phyloP scores from a whole-genome alignment of 129 eudicot genomes.

The Flaveria trinervia region DNA sequence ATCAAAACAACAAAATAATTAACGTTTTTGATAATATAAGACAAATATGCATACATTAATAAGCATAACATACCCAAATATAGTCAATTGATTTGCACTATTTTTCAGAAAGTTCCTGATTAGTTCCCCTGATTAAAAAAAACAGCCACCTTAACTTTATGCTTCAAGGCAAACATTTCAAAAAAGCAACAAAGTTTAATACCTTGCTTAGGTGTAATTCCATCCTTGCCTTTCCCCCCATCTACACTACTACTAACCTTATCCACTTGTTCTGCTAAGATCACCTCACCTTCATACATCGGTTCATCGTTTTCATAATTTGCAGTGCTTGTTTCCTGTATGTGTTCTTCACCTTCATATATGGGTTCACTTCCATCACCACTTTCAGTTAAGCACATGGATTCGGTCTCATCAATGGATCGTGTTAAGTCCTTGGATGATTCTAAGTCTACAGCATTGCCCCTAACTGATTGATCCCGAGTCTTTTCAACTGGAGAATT shows the following conservation, averaged over 20 bases:
- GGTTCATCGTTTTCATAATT: constrained; percentile 69
- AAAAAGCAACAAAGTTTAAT: constrained; percentile 5
- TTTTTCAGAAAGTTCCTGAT: constrained; percentile 67
- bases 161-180: constrained; percentile 1
- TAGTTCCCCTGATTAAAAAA: constrained; percentile 60
- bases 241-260: constrained; percentile 28
- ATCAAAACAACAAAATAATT: constrained; percentile 4
- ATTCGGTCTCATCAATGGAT: constrained; percentile 42
- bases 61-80: constrained; percentile 61
- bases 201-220: constrained; percentile 69
- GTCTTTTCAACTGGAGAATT: constrained; percentile 32
- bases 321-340: constrained; percentile 55
- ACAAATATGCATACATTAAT: constrained; percentile 11
- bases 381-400: constrained; percentile 44
- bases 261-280: constrained; percentile 73
- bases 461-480: constrained; percentile 16
- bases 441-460: constrained; percentile 30
- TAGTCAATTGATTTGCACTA: constrained; percentile 85
- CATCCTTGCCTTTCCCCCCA: constrained; percentile 40
- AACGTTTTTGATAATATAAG: neutral
- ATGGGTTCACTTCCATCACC: constrained; percentile 77
- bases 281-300: constrained; percentile 88
- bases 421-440: constrained; percentile 38
- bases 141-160: constrained; percentile 25
- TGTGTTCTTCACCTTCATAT: constrained; percentile 91